Percentiles rank a stretch among this genome's conserved stretches.
phyloP scores from a whole-genome alignment of 2,329 filamentous ascomycete species.

The Teratosphaeriaceae sp. region DNA sequence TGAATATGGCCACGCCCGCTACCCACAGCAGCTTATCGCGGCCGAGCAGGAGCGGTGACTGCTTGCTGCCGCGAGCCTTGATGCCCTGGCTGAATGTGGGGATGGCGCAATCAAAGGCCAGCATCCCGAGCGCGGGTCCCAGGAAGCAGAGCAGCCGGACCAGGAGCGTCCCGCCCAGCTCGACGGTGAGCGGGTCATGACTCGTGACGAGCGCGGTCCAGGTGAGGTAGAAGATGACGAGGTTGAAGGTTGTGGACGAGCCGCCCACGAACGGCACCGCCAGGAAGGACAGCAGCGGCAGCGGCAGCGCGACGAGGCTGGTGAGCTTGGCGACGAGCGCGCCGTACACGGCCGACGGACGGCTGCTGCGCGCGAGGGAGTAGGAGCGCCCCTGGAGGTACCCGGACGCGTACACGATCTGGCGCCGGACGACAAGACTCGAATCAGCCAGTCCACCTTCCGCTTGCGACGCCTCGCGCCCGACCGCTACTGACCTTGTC shows the following conservation, averaged over 20 bases:
- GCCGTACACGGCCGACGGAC: conserved; percentile 20
- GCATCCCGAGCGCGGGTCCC: conserved; percentile 63
- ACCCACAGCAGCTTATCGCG: conserved; percentile 43
- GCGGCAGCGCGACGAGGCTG: conserved; percentile 24
- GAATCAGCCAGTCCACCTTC: neutral
- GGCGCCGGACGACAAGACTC: neutral
- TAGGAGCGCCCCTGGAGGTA: conserved; percentile 25
- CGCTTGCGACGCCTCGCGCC: too few relatives aligned
- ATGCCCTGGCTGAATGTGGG: conserved; percentile 62
- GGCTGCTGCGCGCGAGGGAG: conserved; percentile 18
- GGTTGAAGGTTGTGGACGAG: conserved; percentile 72
- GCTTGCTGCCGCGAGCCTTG: conserved; percentile 57
- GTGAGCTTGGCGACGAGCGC: conserved; percentile 21
- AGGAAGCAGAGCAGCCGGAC: conserved; percentile 66
- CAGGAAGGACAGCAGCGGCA: conserved; percentile 52
- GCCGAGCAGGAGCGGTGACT: conserved; percentile 40
- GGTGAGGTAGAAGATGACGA: conserved; percentile 85
- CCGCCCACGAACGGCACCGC: conserved; percentile 68
- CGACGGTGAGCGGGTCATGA: conserved; percentile 67
- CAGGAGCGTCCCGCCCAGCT: conserved; percentile 63
- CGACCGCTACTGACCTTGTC: neutral
- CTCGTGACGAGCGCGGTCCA: conserved; percentile 79
- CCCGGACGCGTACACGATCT: conserved; percentile 20
- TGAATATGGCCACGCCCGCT: conserved; percentile 48
- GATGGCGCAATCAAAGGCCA: conserved; percentile 63